phyloP scores from a whole-genome alignment of 371 early-diverging fungal genomes.

The Mucor ambiguus region DNA sequence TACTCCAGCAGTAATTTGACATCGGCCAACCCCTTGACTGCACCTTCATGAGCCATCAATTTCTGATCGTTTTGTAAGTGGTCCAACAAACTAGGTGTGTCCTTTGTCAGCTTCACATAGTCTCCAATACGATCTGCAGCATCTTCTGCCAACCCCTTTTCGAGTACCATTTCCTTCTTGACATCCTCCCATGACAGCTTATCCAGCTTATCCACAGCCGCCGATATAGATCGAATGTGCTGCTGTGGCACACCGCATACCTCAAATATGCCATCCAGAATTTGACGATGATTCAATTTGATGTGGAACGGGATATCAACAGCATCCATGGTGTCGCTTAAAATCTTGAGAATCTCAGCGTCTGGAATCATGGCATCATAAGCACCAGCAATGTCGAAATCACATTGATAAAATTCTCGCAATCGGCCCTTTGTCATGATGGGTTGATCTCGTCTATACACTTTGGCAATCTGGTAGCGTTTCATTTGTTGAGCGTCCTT shows the following conservation, averaged over 20 bases:
- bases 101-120: conserved; percentile 63
- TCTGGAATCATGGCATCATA: conserved; percentile 98
- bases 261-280: conserved; percentile 95
- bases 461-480: conserved; percentile 99
- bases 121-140: conserved; percentile 90
- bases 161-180: conserved; percentile 88
- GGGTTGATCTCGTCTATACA: conserved; percentile 99
- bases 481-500: conserved; percentile 83
- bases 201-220: conserved; percentile 99
- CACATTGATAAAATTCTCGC: conserved; percentile 99
- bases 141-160: conserved; percentile 78
- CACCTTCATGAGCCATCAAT: conserved; percentile 69
- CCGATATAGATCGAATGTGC: conserved; percentile 90
- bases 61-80: conserved; percentile 59
- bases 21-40: conserved; percentile 89
- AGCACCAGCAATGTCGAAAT: conserved; percentile 98
- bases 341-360: conserved; percentile 88
- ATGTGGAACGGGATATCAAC: conserved; percentile 83
- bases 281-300: conserved; percentile 96
- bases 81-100: conserved; percentile 70
- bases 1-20: conserved; percentile 86
- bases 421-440: conserved; percentile 98
- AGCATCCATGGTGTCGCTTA: conserved; percentile 77
- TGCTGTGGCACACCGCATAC: conserved; percentile 90
- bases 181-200: conserved; percentile 96